phyloP scores from a whole-genome alignment of 768 basidiomycete species.

The Tulasnella sp. region DNA sequence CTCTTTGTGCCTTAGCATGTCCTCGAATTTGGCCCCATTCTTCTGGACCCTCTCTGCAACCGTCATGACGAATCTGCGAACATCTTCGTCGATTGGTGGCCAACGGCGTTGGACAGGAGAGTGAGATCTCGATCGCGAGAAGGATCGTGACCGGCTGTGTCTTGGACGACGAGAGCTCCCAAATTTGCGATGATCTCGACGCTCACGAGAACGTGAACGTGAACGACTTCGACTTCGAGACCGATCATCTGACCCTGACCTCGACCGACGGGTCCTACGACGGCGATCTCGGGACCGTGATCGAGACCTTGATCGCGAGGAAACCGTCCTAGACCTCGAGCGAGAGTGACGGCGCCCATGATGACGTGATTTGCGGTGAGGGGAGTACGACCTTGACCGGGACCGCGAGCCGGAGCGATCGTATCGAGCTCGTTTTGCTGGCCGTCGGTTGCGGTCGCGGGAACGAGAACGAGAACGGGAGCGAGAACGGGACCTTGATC shows the following conservation, averaged over 20 bases:
- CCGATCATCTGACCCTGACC: neutral
- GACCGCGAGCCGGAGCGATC: neutral
- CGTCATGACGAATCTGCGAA: constrained; percentile 74
- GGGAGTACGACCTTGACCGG: neutral
- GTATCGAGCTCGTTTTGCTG: constrained; percentile 3
- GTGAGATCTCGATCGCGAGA: constrained; percentile 30
- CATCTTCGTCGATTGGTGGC: constrained; percentile 31
- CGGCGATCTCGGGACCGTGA: neutral
- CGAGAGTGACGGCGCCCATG: constrained; percentile 21
- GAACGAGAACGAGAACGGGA: constrained; percentile 29
- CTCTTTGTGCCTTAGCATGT: constrained; percentile 62
- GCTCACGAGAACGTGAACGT: constrained; percentile 33
- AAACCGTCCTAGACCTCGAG: constrained; percentile 30
- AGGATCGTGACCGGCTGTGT: constrained; percentile 15
- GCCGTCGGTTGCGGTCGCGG: constrained; percentile 1
- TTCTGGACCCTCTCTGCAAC: constrained; percentile 79
- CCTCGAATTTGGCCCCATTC: constrained; percentile 67
- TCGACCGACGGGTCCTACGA: neutral
- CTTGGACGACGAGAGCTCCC: constrained; percentile 10
- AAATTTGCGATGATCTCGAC: constrained; percentile 17
- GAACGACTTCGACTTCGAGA: constrained; percentile 22
- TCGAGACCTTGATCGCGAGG: constrained; percentile 14
- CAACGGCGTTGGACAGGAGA: constrained; percentile 20
- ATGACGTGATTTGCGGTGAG: neutral
- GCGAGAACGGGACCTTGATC: constrained; percentile 32